Percentiles rank a stretch among this genome's conserved stretches.
phyloP scores from a whole-genome alignment of 2,329 filamentous ascomycete genomes.

The Calonectria leucothoes region DNA sequence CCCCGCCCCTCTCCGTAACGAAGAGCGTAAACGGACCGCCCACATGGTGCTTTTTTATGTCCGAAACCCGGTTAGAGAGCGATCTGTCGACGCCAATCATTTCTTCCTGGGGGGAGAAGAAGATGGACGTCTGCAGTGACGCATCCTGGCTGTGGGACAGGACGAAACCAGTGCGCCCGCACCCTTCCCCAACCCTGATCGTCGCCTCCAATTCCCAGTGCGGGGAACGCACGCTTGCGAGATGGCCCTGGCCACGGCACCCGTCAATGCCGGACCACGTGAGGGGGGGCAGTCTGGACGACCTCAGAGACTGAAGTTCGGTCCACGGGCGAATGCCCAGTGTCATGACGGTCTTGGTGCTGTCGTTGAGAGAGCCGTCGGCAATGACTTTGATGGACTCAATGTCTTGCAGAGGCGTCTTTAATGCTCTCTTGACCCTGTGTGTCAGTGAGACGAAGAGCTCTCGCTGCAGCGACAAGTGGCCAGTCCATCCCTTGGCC shows the following conservation, averaged over 20 bases:
- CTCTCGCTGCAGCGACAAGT: slow-evolving; percentile 58
- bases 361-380: neutral
- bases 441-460: slow-evolving; percentile 52
- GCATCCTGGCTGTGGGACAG: slow-evolving; percentile 42
- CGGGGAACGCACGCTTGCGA: neutral
- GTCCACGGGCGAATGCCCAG: slow-evolving; percentile 50
- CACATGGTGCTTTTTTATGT: slow-evolving; percentile 50
- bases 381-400: slow-evolving; percentile 50
- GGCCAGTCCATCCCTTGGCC: slow-evolving; percentile 61
- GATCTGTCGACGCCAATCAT: slow-evolving; percentile 54
- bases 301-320: slow-evolving; percentile 36
- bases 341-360: slow-evolving; percentile 54
- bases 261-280: slow-evolving; percentile 22
- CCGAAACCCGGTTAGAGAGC: slow-evolving; percentile 42
- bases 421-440: slow-evolving; percentile 50
- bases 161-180: slow-evolving; percentile 34
- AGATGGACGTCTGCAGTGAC: slow-evolving; percentile 49
- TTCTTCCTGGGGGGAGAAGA: slow-evolving; percentile 51
- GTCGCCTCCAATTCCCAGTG: slow-evolving; percentile 42
- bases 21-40: slow-evolving; percentile 61
- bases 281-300: slow-evolving; percentile 7
- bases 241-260: neutral
- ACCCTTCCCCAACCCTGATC: slow-evolving; percentile 25
- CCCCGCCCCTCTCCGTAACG: slow-evolving; percentile 15
- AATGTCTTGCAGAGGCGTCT: slow-evolving; percentile 51